Conservation (phyloP, 805 yeast species). For the Metschnikowia gelsemii region DNA sequence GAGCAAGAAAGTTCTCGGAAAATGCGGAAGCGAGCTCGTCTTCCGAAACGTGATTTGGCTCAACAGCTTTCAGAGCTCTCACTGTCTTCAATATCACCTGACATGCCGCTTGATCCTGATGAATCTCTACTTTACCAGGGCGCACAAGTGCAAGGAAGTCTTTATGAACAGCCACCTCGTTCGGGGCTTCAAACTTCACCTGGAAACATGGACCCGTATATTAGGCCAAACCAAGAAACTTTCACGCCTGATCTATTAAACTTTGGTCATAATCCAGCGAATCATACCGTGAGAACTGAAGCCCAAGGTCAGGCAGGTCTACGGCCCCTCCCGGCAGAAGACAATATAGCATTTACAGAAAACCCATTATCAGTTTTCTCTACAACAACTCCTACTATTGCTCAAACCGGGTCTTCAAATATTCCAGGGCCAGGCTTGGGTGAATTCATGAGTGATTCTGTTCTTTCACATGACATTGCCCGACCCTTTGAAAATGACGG, state of each 20-base stretch:
- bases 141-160: neutral
- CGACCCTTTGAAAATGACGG: slow-evolving; percentile 6
- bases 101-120: slow-evolving; percentile 6
- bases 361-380: neutral
- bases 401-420: neutral
- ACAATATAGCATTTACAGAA: neutral
- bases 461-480: neutral
- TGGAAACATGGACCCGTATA: neutral
- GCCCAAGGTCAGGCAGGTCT: neutral
- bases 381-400: too few species aligned
- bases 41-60: neutral
- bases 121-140: neutral
- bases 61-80: neutral
- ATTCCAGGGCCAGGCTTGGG: neutral
- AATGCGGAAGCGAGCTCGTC: slow-evolving; percentile 35
- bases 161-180: neutral
- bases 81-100: slow-evolving; percentile 6
- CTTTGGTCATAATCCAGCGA: neutral
- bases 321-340: neutral
- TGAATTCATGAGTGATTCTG: neutral
- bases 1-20: slow-evolving; percentile 42
- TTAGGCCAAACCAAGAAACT: neutral
- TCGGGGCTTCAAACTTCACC: neutral
- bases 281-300: neutral
- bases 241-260: neutral